These are phyloP conservation scores for Erodium trifolium DNA, from an alignment of 441 rosid species.

Conservation along the genomic window DNA sequence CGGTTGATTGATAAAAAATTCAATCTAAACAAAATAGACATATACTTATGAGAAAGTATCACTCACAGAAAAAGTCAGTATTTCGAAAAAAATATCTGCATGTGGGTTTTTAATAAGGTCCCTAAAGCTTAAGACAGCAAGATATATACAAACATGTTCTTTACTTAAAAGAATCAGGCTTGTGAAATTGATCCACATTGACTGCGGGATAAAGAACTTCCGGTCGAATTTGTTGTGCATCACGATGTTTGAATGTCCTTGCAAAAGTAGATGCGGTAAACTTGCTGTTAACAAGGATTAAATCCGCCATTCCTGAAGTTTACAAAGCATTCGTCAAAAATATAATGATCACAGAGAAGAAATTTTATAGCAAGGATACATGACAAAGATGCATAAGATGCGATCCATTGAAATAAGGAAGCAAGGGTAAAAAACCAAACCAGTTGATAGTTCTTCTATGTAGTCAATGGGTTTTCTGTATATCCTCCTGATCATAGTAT, in stretches of 20 bases:
- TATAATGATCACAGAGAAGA: background rate
- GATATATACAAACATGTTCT: constrained; percentile 27
- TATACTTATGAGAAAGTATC: constrained; percentile 3
- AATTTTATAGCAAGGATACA: background rate
- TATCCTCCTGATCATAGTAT: constrained; percentile 60
- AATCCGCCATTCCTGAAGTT: constrained; percentile 69
- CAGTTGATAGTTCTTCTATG: constrained; percentile 74
- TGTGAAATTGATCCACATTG: constrained; percentile 59
- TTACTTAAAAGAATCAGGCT: constrained; percentile 55
- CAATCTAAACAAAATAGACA: constrained; percentile 38
- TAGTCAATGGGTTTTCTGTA: constrained; percentile 79
- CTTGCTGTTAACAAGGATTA: constrained; percentile 78
- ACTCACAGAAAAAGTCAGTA: constrained; percentile 2
- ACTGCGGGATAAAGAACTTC: constrained; percentile 89
- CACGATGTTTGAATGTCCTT: constrained; percentile 67
- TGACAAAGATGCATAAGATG: background rate
- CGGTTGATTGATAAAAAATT: constrained; percentile 77
- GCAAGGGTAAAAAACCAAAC: constrained; percentile 26
- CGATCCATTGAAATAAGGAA: background rate
- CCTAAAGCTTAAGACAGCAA: constrained; percentile 19
- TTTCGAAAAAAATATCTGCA: background rate
- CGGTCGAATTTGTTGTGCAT: constrained; percentile 57
- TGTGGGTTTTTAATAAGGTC: constrained; percentile 10
- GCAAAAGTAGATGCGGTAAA: constrained; percentile 83
- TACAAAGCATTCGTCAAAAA: constrained; percentile 15